Evolutionary conservation across 202 grass and related monocot genomes (phyloP), one percentile per base, ranked within the genome.

Genomic region (Hordeum pubiflorum): DNA sequence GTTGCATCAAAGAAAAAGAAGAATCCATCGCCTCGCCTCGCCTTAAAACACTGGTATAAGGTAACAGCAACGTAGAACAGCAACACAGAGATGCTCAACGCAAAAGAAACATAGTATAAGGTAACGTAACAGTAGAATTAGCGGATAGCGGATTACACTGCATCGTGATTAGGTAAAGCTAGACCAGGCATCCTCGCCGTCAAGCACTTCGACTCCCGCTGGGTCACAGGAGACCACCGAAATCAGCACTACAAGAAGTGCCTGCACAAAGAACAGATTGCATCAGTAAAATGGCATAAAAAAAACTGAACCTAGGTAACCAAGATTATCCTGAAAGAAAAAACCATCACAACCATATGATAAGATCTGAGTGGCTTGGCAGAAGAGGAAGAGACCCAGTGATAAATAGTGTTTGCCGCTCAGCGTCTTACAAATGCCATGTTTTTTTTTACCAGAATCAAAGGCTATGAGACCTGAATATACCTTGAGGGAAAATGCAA

Each of bases 401-500:
- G 34, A 72, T 6, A 43, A 24, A 64, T 18, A 77, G 77, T 64
- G 46, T 62, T 63, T 32, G 9, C 3, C 12, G n/a, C 14, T 33
- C 13, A 55, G 54, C 39, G 72, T 72, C 57, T 69, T 63, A 54
- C 24, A 81, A 41, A 63, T 20, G 33, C 18, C 18, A 38, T 67
- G 18, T 33, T 17, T 18, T 18, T 15, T 39, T 54, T 69, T 69
- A 43, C 14, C 22, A 71, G 7, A 83, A 77, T 72, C 37, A 21
- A 69, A 58, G 62, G 72, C 7, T 17, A 84, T 29, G 10, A 66
- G 34, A 40, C 43, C 14, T 37, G 9, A 88, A 63, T 13, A 27
- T 81, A 94, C 88, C 95, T 93, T 91, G 76, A 97, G 38, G 22
- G 80, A 97, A 89, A 94, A 97, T 80, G 89, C 90, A 77, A 83